Conservation (phyloP, 768 basidiomycete species). For the Lactarius tabidus region DNA sequence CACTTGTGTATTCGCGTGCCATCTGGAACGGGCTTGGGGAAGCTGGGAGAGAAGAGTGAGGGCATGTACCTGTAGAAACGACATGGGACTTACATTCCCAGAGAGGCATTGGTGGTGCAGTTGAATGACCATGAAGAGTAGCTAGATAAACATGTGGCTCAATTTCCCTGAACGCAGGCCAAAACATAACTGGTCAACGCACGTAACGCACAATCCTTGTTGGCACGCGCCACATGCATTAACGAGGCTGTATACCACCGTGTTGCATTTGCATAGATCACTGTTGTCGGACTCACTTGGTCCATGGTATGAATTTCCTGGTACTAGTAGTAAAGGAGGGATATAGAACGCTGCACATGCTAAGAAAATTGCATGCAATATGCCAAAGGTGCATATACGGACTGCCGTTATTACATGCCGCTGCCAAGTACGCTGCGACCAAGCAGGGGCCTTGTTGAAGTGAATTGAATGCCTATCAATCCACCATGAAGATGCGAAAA, state of each 20-base stretch:
- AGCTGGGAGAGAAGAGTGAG: conserved; percentile 4
- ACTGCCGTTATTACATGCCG: conserved; percentile 17
- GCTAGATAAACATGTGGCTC: conserved; percentile 2
- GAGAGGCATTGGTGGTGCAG: background rate
- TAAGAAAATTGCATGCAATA: background rate
- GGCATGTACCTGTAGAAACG: background rate
- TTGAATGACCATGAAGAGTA: conserved; percentile 18
- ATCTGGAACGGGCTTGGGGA: conserved; percentile 35
- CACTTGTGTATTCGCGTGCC: conserved; percentile 45
- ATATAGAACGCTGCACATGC: conserved; percentile 7
- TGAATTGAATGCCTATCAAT: conserved; percentile 12
- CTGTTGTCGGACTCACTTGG: conserved; percentile 4
- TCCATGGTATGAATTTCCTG: conserved; percentile 10
- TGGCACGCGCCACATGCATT: conserved; percentile 31
- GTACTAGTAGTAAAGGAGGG: background rate
- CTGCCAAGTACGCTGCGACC: conserved; percentile 2
- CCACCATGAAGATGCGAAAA: background rate
- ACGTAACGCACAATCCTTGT: conserved; percentile 9
- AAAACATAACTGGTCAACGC: conserved; percentile 5
- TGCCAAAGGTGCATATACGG: background rate
- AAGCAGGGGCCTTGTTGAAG: conserved; percentile 17
- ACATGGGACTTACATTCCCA: conserved; percentile 16
- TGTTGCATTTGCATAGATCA: conserved; percentile 28
- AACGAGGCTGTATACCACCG: conserved; percentile 29
- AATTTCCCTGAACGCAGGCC: background rate